These are phyloP conservation scores for Nemania abortiva DNA, from an alignment of 2,329 filamentous ascomycete genomes.

Conservation along the genomic window DNA sequence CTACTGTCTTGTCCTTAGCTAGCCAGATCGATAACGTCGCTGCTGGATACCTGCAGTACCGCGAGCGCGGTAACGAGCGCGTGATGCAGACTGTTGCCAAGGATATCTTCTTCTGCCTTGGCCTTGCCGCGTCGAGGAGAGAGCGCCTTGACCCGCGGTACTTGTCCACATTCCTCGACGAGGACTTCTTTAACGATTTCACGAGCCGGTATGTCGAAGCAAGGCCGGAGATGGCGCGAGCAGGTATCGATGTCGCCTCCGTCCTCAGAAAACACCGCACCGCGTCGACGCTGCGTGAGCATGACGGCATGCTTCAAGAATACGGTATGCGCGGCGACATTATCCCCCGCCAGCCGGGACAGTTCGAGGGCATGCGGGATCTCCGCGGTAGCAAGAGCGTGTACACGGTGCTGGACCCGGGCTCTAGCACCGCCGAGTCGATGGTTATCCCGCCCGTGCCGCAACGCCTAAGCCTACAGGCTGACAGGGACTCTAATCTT, in stretches of 20 bases:
- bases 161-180: slow-evolving; percentile 45
- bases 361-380: slow-evolving; percentile 43
- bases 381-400: slow-evolving; percentile 39
- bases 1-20: slow-evolving; percentile 42
- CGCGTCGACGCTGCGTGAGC: slow-evolving; percentile 40
- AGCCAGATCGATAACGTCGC: slow-evolving; percentile 48
- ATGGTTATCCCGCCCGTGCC: too few relatives aligned
- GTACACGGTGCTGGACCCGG: slow-evolving; percentile 37
- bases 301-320: slow-evolving; percentile 44
- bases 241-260: slow-evolving; percentile 46
- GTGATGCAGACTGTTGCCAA: slow-evolving; percentile 37
- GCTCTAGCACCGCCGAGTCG: too few relatives aligned
- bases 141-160: slow-evolving; percentile 5
- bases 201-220: slow-evolving; percentile 32
- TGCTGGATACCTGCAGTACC: slow-evolving; percentile 42
- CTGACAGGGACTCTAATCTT: too few relatives aligned
- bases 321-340: slow-evolving; percentile 39
- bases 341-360: slow-evolving; percentile 6
- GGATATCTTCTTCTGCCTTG: slow-evolving; percentile 47
- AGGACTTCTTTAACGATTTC: slow-evolving; percentile 47
- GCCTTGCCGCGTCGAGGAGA: slow-evolving; percentile 20
- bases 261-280: slow-evolving; percentile 37
- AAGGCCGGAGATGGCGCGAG: slow-evolving; percentile 26
- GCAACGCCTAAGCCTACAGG: too few relatives aligned
- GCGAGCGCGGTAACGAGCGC: slow-evolving; percentile 18